Percentiles rank a stretch among this genome's conserved stretches.
These are phyloP conservation scores for Petasospora rhodanensis DNA, from an alignment of 1,139 yeast species.

Conservation along the genomic window DNA sequence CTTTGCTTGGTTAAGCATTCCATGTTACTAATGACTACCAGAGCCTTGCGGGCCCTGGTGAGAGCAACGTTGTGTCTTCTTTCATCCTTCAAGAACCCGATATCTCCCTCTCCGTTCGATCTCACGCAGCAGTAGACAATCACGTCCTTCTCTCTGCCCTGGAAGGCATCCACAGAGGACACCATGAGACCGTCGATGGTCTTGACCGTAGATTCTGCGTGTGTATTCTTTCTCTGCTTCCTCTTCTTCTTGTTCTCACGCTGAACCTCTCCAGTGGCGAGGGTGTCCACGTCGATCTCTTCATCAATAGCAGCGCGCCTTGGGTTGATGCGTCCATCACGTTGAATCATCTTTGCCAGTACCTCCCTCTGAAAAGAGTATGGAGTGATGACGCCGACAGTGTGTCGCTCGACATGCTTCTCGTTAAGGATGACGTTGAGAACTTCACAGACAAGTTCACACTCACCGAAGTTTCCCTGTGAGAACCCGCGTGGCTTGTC, in stretches of 20 bases:
- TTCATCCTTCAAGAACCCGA: conserved; percentile 55
- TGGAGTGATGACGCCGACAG: conserved; percentile 70
- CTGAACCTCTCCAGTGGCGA: too few species aligned
- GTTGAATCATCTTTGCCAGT: conserved; percentile 46
- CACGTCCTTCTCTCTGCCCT: conserved; percentile 60
- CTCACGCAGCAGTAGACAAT: conserved; percentile 59
- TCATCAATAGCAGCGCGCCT: too few species aligned
- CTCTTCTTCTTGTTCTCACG: conserved; percentile 35
- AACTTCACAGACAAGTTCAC: too few species aligned
- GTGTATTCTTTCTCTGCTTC: too few species aligned
- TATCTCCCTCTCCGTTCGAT: conserved; percentile 44
- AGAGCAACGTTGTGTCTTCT: conserved; percentile 57
- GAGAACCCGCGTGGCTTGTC: too few species aligned
- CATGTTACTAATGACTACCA: conserved; percentile 39
- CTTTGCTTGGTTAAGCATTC: conserved; percentile 45
- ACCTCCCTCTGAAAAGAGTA: conserved; percentile 70
- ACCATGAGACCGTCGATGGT: conserved; percentile 62
- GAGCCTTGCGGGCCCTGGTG: conserved; percentile 57
- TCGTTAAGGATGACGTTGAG: too few species aligned
- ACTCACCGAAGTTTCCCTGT: too few species aligned
- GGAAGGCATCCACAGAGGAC: conserved; percentile 66
- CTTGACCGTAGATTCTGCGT: conserved; percentile 53
- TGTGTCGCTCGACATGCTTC: too few species aligned
- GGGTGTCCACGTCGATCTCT: conserved; percentile 47
- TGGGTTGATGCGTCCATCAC: conserved; percentile 57